Evolutionary conservation across 2,329 filamentous ascomycete species (phyloP).

Genomic region (Tolypocladium album): DNA sequence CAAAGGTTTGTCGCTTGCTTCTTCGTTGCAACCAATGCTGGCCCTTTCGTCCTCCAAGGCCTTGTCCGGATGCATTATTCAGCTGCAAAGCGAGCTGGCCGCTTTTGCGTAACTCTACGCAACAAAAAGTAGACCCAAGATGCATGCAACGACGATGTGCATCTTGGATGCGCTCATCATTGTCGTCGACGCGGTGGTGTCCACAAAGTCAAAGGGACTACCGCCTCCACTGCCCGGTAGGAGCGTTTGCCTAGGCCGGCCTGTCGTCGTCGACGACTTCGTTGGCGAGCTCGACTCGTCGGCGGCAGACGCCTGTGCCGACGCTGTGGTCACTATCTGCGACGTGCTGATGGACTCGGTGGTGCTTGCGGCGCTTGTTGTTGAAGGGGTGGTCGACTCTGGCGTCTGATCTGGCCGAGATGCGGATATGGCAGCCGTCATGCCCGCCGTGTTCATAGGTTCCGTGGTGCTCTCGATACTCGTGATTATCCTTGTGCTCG

Average conservation of each 20-base stretch:
- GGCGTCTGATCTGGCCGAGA: not conserved
- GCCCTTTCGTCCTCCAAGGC: not conserved
- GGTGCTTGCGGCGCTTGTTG: not conserved
- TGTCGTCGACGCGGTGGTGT: not conserved
- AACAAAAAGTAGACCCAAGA: not conserved
- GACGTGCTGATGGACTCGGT: not conserved
- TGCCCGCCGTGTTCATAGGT: not conserved
- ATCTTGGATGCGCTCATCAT: not conserved
- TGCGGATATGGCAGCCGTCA: not conserved
- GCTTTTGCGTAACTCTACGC: not conserved
- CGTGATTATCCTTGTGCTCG: not conserved
- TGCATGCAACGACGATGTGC: not conserved
- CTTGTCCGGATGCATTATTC: not conserved
- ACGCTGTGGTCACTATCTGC: not conserved
- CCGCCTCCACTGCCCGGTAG: constrained; percentile 10
- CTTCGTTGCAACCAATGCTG: not conserved
- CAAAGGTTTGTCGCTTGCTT: not conserved
- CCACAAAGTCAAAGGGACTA: constrained; percentile 10
- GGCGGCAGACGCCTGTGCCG: not conserved
- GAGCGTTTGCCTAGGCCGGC: constrained; percentile 1
- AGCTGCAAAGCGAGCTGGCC: not conserved
- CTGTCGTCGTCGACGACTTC: constrained; percentile 2
- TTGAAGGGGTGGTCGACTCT: not conserved
- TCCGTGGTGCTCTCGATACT: not conserved
- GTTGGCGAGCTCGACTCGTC: not conserved